These are phyloP conservation scores for Cercospora sp. DNA, from an alignment of 2,329 filamentous ascomycete species.

Conservation along the genomic window DNA sequence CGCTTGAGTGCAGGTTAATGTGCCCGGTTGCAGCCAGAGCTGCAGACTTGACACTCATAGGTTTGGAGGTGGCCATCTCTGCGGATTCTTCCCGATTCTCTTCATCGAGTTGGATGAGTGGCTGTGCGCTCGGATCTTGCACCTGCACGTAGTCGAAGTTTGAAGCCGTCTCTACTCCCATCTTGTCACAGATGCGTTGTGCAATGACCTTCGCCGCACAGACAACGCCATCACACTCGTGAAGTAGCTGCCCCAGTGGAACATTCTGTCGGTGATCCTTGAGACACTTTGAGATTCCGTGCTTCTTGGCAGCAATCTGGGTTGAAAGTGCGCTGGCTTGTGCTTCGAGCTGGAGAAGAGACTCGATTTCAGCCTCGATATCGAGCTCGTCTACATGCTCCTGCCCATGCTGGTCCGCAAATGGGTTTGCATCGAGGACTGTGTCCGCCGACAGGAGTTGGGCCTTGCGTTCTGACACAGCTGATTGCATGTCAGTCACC, in stretches of 20 bases:
- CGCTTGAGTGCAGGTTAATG: conserved; percentile 20
- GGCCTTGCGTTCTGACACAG: conserved; percentile 8
- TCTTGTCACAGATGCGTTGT: conserved; percentile 37
- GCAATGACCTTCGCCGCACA: conserved; percentile 46
- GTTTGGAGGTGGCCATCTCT: not conserved
- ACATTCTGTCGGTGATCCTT: conserved; percentile 43
- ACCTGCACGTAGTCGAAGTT: conserved; percentile 29
- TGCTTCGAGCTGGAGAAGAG: conserved; percentile 39
- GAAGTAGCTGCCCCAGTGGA: conserved; percentile 43
- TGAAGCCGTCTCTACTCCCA: conserved; percentile 30
- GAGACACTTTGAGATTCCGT: conserved; percentile 43
- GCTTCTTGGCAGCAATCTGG: conserved; percentile 34
- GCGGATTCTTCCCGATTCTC: conserved; percentile 4
- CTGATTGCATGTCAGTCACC: conserved; percentile 17
- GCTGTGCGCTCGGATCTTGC: conserved; percentile 25
- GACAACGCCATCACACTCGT: conserved; percentile 46
- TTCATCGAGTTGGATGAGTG: conserved; percentile 27
- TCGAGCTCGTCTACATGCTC: conserved; percentile 22
- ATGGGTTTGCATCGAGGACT: conserved; percentile 17
- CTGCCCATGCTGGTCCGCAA: conserved; percentile 23
- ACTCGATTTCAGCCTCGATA: conserved; percentile 44
- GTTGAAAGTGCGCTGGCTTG: conserved; percentile 33
- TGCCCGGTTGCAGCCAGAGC: conserved; percentile 21
- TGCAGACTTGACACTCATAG: conserved; percentile 19
- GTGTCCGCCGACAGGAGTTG: conserved; percentile 13